Percentiles rank a stretch among this genome's conserved stretches.
These are phyloP conservation scores for Gossypium lobatum DNA, from an alignment of 441 rosid genomes.

Conservation along the genomic window DNA sequence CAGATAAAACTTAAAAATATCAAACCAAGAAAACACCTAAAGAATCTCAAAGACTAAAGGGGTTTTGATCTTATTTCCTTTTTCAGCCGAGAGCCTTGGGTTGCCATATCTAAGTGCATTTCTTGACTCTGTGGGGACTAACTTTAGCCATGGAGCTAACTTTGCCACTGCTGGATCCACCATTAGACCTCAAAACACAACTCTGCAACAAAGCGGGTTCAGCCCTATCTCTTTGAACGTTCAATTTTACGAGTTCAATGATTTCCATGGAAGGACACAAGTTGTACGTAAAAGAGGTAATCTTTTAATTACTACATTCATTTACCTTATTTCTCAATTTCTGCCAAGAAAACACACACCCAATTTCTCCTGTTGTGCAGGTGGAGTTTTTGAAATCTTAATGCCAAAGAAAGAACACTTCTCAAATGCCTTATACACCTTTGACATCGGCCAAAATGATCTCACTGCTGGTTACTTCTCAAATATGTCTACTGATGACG, in stretches of 20 bases:
- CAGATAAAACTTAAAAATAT: too few relatives aligned
- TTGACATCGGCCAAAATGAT: constrained; percentile 87
- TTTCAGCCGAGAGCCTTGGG: constrained; percentile 45
- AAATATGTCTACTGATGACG: constrained; percentile 46
- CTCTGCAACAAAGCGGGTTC: constrained; percentile 50
- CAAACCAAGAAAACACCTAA: not conserved
- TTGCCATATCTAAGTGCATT: constrained; percentile 57
- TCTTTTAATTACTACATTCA: not conserved
- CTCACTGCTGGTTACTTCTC: constrained; percentile 54
- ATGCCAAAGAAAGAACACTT: constrained; percentile 48
- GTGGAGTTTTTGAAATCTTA: constrained; percentile 30
- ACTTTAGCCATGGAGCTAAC: constrained; percentile 64
- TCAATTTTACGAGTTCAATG: constrained; percentile 45
- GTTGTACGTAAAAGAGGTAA: constrained; percentile 35
- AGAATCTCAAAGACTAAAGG: not conserved
- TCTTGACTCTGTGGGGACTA: constrained; percentile 64
- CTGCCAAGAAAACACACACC: not conserved
- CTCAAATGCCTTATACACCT: constrained; percentile 56
- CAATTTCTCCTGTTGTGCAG: not conserved
- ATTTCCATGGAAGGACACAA: constrained; percentile 57
- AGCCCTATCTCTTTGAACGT: constrained; percentile 67
- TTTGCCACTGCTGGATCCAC: constrained; percentile 81
- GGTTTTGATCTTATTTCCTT: not conserved
- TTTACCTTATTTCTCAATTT: not conserved
- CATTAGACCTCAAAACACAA: constrained; percentile 56